phyloP scores from a whole-genome alignment of 108 stramenopile species.

The Cyclotella baltica region DNA sequence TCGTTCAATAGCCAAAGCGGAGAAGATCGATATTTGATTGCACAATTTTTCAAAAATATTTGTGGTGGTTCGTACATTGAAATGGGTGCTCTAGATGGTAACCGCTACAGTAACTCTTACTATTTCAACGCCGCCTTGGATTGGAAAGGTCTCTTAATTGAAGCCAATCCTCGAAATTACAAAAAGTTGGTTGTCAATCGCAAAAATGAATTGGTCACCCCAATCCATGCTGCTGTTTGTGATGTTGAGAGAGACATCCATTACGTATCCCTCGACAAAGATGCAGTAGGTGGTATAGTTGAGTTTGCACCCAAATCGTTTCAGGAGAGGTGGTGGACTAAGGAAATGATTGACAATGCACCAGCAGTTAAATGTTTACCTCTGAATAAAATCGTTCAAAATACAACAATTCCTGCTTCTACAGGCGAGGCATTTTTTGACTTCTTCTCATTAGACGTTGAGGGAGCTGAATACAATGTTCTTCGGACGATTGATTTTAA shows the following conservation, averaged over 20 bases:
- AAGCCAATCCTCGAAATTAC: not conserved
- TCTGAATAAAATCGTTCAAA: constrained; percentile 4
- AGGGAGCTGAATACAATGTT: constrained; percentile 20
- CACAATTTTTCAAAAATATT: constrained; percentile 26
- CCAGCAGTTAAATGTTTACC: not conserved
- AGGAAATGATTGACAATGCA: constrained; percentile 1
- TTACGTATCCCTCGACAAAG: not conserved
- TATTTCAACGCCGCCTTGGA: constrained; percentile 38
- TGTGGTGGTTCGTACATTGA: constrained; percentile 53
- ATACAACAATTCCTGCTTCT: not conserved
- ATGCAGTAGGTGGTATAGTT: constrained; percentile 7
- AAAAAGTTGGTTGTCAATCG: constrained; percentile 12
- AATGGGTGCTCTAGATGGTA: constrained; percentile 54
- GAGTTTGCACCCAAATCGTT: constrained; percentile 22
- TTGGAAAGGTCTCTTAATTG: constrained; percentile 51
- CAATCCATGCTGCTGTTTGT: constrained; percentile 24
- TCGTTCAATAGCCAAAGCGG: not conserved
- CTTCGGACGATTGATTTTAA: constrained; percentile 16
- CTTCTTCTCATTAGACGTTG: constrained; percentile 20
- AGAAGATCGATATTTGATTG: constrained; percentile 30
- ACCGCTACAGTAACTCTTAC: constrained; percentile 35
- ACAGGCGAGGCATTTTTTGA: constrained; percentile 10
- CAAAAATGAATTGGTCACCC: constrained; percentile 27
- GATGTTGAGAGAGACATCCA: not conserved
- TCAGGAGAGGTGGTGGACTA: constrained; percentile 1